Percentiles rank a stretch among this genome's conserved stretches.
phyloP scores from a whole-genome alignment of 2,329 filamentous ascomycete genomes.

The Tricladium varicosporioides region DNA sequence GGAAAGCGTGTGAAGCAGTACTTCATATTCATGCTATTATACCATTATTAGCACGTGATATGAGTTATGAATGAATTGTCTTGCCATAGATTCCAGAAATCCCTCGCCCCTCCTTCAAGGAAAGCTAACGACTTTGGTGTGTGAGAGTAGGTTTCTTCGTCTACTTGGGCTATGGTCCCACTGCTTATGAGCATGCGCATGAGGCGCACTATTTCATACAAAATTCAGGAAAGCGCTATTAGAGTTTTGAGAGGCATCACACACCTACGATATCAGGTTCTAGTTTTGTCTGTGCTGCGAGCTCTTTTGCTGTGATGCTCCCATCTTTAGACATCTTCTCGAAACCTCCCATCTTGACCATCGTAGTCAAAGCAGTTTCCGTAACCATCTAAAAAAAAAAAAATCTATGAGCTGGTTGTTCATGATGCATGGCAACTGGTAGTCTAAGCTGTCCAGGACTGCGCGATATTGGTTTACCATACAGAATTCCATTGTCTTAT shows the following conservation, averaged over 20 bases:
- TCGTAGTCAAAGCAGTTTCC: slow-evolving; percentile 15
- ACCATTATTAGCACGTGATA: slow-evolving; percentile 3
- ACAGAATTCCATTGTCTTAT: slow-evolving; percentile 19
- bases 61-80: not conserved
- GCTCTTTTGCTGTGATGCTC: slow-evolving; percentile 20
- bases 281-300: slow-evolving; percentile 16
- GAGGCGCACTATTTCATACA: slow-evolving; percentile 12
- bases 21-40: slow-evolving; percentile 11
- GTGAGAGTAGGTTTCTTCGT: slow-evolving; percentile 21
- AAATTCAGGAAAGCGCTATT: not conserved
- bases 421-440: too few relatives aligned
- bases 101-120: slow-evolving; percentile 17
- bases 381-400: slow-evolving; percentile 5
- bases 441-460: too few relatives aligned
- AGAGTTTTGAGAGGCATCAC: not conserved
- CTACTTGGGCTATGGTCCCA: slow-evolving; percentile 17
- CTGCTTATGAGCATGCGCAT: slow-evolving; percentile 21
- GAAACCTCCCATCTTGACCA: slow-evolving; percentile 22
- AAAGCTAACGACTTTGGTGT: slow-evolving; percentile 21
- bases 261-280: slow-evolving; percentile 21
- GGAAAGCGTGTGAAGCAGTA: slow-evolving; percentile 9
- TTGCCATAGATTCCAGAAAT: slow-evolving; percentile 26
- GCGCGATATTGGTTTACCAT: slow-evolving; percentile 1
- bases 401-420: not conserved
- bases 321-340: slow-evolving; percentile 25